These are phyloP conservation scores for Colletotrichum tropicicola DNA, from an alignment of 2,329 filamentous ascomycete genomes.

Conservation along the genomic window DNA sequence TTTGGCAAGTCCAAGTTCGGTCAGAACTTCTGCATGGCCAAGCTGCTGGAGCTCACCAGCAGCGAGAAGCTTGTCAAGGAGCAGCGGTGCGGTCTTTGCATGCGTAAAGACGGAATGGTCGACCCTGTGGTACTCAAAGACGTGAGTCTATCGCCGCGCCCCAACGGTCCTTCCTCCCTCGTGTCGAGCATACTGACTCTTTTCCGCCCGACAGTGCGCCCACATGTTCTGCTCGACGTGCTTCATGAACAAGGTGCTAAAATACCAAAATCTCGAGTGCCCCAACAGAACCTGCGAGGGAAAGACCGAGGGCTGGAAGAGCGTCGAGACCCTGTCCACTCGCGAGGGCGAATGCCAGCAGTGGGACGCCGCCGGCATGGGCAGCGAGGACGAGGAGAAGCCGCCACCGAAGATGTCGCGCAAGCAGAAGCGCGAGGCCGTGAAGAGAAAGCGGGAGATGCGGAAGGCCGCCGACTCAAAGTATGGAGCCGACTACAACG, in stretches of 20 bases:
- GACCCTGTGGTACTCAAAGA: background rate
- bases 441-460: background rate
- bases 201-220: constrained; percentile 39
- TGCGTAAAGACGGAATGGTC: background rate
- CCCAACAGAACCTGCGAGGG: background rate
- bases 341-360: background rate
- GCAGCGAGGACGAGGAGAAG: background rate
- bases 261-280: background rate
- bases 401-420: background rate
- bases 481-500: constrained; percentile 36
- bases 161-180: background rate
- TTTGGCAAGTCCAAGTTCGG: constrained; percentile 32
- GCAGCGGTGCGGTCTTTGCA: background rate
- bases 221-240: constrained; percentile 43
- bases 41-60: constrained; percentile 13
- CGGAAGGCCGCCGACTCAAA: background rate
- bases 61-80: constrained; percentile 28
- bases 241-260: constrained; percentile 1
- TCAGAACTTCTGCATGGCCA: constrained; percentile 26
- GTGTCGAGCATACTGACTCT: background rate
- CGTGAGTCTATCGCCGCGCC: background rate
- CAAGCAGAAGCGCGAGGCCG: background rate
- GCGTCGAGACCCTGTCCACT: background rate
- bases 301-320: background rate
- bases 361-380: background rate